phyloP scores from a whole-genome alignment of 1,284 basidiomycete genomes.

The Salmacisia buchloeana region DNA sequence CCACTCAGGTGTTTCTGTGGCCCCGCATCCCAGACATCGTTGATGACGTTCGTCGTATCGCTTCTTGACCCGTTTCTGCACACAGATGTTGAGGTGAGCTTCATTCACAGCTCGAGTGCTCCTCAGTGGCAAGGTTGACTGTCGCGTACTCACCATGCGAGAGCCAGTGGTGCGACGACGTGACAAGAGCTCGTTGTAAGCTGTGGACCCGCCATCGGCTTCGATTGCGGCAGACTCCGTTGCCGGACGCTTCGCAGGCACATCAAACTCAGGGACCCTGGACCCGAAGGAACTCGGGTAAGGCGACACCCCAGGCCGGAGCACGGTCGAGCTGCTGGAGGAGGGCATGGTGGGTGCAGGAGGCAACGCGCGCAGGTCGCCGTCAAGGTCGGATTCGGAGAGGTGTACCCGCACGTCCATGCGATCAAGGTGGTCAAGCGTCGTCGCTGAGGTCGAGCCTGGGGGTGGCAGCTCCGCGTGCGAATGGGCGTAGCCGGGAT shows the following conservation, averaged over 20 bases:
- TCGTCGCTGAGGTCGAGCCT: too few relatives aligned
- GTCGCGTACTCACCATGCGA: conserved; percentile 1
- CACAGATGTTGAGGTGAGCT: not conserved
- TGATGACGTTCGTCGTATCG: conserved; percentile 1
- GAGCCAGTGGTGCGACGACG: not conserved
- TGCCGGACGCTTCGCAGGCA: not conserved
- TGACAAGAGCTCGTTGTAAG: not conserved
- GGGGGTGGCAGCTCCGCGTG: too few relatives aligned
- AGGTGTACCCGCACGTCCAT: too few relatives aligned
- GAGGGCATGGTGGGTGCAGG: too few relatives aligned
- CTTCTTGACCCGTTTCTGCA: conserved; percentile 1
- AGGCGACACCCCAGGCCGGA: too few relatives aligned
- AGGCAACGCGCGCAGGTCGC: too few relatives aligned
- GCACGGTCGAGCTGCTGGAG: too few relatives aligned
- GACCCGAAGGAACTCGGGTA: too few relatives aligned
- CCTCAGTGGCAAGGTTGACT: not conserved
- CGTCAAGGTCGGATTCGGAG: too few relatives aligned
- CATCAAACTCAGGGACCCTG: not conserved
- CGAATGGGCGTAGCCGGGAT: too few relatives aligned
- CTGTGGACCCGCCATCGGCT: not conserved
- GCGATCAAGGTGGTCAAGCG: too few relatives aligned
- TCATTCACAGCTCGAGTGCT: not conserved
- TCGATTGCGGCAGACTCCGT: not conserved
- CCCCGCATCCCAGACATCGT: conserved; percentile 20
- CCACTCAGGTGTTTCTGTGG: conserved; percentile 27